These are phyloP conservation scores for Podospora tetraspora DNA, from an alignment of 495 filamentous ascomycete species.

Conservation along the genomic window DNA sequence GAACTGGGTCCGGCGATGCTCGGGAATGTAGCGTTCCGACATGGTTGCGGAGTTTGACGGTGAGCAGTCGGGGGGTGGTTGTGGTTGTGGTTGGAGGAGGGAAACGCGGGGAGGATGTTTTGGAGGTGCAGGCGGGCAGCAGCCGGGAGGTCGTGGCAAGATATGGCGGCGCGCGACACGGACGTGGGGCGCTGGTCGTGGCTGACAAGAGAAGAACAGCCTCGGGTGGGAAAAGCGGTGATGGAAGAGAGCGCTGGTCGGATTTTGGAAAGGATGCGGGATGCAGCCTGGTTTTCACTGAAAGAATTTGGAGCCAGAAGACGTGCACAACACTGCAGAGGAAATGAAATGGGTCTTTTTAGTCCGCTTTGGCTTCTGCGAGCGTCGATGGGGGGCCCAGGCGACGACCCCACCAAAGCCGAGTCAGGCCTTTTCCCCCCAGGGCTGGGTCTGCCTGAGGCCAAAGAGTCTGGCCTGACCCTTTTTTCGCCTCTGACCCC, in stretches of 20 bases:
- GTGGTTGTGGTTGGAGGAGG: conserved; percentile 24
- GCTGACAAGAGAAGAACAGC: neutral
- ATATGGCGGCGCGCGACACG: neutral
- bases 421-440: conserved; percentile 1
- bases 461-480: neutral
- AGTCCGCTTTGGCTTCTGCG: conserved; percentile 10
- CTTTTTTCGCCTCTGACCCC: neutral
- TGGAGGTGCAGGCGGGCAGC: neutral
- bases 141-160: neutral
- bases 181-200: neutral
- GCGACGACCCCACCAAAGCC: conserved; percentile 8
- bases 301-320: conserved; percentile 29
- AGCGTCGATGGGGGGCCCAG: conserved; percentile 3
- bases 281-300: conserved; percentile 32
- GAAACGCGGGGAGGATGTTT: conserved; percentile 5
- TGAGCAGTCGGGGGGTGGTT: conserved; percentile 28
- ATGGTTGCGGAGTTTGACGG: conserved; percentile 53
- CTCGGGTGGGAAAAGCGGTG: conserved; percentile 32
- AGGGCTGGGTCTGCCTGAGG: neutral
- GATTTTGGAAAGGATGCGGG: conserved; percentile 18
- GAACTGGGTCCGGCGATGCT: conserved; percentile 97
- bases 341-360: conserved; percentile 24
- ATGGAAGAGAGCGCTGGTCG: conserved; percentile 10
- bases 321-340: conserved; percentile 22
- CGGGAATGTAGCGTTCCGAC: conserved; percentile 98